A percentile compares a stretch with the other conserved stretches of the same genome.
Conservation (phyloP, 1,139 yeast species). For the Blastobotrys elegans region DNA sequence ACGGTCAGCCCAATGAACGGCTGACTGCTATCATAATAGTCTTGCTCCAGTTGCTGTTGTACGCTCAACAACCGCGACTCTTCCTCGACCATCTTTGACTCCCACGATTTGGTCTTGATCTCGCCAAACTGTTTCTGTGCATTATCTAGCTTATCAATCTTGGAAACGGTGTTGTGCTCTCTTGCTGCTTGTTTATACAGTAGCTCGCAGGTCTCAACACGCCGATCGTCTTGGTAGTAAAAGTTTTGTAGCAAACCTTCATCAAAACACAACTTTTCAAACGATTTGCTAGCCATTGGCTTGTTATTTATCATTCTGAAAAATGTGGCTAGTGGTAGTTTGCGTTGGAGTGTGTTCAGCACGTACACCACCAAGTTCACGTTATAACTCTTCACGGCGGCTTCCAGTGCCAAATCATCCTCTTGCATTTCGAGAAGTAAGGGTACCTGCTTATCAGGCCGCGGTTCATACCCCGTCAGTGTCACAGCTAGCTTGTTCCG, state of each 20-base stretch:
- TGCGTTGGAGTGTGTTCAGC: constrained; percentile 47
- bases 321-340: constrained; percentile 49
- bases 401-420: constrained; percentile 60
- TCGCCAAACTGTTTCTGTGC: constrained; percentile 28
- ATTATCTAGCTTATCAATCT: constrained; percentile 26
- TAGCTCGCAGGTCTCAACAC: constrained; percentile 43
- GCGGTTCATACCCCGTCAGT: constrained; percentile 63
- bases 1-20: constrained; percentile 54
- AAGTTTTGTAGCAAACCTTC: constrained; percentile 45
- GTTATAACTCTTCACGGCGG: constrained; percentile 63
- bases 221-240: constrained; percentile 56
- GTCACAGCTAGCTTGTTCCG: constrained; percentile 60
- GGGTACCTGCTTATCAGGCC: constrained; percentile 56
- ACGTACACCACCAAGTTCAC: constrained; percentile 61
- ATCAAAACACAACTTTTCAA: constrained; percentile 37
- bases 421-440: constrained; percentile 69
- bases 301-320: constrained; percentile 49
- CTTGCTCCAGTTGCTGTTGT: constrained; percentile 50
- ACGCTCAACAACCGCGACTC: constrained; percentile 48
- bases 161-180: constrained; percentile 11
- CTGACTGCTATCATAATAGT: constrained; percentile 45
- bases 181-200: constrained; percentile 33
- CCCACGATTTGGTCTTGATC: constrained; percentile 28
- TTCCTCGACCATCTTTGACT: constrained; percentile 39
- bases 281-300: constrained; percentile 41